Base-by-base conservation (phyloP, 495 filamentous ascomycete genomes). In the Daldinia grandis region DNA sequence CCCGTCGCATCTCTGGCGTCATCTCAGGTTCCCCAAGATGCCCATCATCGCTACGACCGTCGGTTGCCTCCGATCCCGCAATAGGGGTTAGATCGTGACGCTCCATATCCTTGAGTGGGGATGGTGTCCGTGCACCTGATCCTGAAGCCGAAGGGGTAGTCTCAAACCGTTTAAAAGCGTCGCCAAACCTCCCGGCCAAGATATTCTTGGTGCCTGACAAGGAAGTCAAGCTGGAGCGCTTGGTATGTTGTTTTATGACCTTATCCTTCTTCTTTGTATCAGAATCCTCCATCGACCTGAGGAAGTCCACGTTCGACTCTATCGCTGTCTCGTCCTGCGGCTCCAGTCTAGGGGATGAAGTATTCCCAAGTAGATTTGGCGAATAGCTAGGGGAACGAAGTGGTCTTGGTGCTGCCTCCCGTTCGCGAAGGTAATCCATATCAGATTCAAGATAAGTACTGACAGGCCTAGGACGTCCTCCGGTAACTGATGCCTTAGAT, bases 81-180 rank as follows among this genome's bases (percentile, higher is more conserved):
- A 94, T 92, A 14, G 92, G 88, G 21, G 92, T 92, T 30, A 93
- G 78, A 44, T 85, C 83, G 50, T 80, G 80, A 42, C 82, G 79
- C n/a, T 82, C 84, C 24, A 81, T 72, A 21, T 87, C 84, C 62
- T 84, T 84, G 9, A 85, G 70, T 0, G 86, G 87, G 31, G 87
- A 89, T 30, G 87, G 86, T 27, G 84, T 85, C 68, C 84, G 82
- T 25, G 76, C 78, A 35, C 77, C 81, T 17, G 78, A 78, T 25
- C 71, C 76, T 31, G 84, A 83, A 69, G 77, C 76, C 35, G 84
- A 83, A 69, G 77, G 69, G 17, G 84, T 85, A 24, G 86, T 86
- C 76, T 99, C 95, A 72, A 99, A 99, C 5, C 92, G 87, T 68
- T 94, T 91, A 82, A 99, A 98, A 4, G 96, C 95, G 58, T 98